Conservation (phyloP, 768 basidiomycete genomes). For the Lanmaoa pseudosensibilis region DNA sequence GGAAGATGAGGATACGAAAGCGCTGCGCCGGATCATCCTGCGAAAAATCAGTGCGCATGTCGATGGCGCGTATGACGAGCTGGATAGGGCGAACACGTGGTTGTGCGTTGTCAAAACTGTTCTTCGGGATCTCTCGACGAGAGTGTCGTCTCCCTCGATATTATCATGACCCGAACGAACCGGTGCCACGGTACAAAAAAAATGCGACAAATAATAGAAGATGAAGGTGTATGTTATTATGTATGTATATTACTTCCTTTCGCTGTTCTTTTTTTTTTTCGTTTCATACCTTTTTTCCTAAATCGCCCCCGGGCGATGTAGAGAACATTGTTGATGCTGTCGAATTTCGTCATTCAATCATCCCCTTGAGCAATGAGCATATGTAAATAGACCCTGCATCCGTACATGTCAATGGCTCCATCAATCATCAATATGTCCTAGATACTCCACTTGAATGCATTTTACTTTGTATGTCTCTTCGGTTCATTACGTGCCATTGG, state of each 20-base stretch:
- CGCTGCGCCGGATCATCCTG: constrained; percentile 60
- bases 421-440: constrained; percentile 7
- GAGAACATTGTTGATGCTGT: constrained; percentile 1
- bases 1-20: constrained; percentile 64
- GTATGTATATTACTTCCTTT: constrained; percentile 32
- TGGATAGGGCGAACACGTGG: constrained; percentile 61
- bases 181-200: constrained; percentile 1
- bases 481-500: not conserved
- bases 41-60: constrained; percentile 63
- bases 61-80: constrained; percentile 58
- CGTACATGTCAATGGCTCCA: constrained; percentile 11
- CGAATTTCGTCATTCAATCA: constrained; percentile 8
- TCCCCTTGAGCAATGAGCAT: constrained; percentile 15
- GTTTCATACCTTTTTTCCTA: constrained; percentile 11
- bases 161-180: constrained; percentile 13
- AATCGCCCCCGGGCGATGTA: not conserved
- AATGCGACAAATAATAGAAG: not conserved
- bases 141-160: constrained; percentile 6
- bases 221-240: constrained; percentile 31
- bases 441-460: constrained; percentile 12
- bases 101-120: constrained; percentile 64
- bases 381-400: constrained; percentile 20
- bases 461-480: not conserved
- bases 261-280: not conserved
- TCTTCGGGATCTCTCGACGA: constrained; percentile 50